Percentiles rank a stretch among this genome's conserved stretches.
phyloP scores from a whole-genome alignment of 1,139 yeast species.

The Kodamaea derodonti region DNA sequence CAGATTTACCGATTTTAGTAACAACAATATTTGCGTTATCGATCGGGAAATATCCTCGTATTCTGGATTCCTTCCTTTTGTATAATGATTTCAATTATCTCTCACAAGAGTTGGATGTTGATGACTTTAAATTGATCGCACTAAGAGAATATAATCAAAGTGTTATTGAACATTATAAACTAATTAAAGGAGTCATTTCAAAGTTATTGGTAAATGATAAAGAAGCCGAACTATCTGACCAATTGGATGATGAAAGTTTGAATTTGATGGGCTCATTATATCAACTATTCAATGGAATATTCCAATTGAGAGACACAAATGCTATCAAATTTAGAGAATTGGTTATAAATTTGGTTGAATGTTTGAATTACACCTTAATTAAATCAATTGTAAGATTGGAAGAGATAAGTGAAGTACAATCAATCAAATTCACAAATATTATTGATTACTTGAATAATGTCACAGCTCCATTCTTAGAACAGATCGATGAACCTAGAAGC shows the following conservation, averaged over 20 bases:
- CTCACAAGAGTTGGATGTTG: conserved; percentile 10
- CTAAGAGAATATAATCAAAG: conserved; percentile 21
- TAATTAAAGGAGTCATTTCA: conserved; percentile 14
- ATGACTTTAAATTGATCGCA: conserved; percentile 18
- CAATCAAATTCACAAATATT: conserved; percentile 27
- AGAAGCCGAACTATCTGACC: conserved; percentile 13
- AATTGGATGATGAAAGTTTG: conserved; percentile 20
- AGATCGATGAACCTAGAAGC: conserved; percentile 10
- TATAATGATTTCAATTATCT: conserved; percentile 35
- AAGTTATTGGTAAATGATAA: conserved; percentile 16
- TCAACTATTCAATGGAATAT: conserved; percentile 25
- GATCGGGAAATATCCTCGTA: conserved; percentile 29
- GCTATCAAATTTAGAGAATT: conserved; percentile 24
- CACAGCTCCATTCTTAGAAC: conserved; percentile 15
- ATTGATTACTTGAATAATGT: conserved; percentile 19
- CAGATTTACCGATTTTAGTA: conserved; percentile 9
- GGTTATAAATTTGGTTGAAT: conserved; percentile 26
- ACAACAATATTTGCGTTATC: conserved; percentile 32
- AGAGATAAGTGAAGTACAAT: conserved; percentile 38
- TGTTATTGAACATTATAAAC: conserved; percentile 18
- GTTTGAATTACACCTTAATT: conserved; percentile 28
- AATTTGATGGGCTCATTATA: conserved; percentile 20
- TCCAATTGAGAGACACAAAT: conserved; percentile 25
- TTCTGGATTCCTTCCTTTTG: conserved; percentile 30
- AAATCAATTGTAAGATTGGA: conserved; percentile 23